Percentiles rank a stretch among this genome's conserved stretches.
Conservation (phyloP, 208 protist species). For the Porcisia hertigi region DNA sequence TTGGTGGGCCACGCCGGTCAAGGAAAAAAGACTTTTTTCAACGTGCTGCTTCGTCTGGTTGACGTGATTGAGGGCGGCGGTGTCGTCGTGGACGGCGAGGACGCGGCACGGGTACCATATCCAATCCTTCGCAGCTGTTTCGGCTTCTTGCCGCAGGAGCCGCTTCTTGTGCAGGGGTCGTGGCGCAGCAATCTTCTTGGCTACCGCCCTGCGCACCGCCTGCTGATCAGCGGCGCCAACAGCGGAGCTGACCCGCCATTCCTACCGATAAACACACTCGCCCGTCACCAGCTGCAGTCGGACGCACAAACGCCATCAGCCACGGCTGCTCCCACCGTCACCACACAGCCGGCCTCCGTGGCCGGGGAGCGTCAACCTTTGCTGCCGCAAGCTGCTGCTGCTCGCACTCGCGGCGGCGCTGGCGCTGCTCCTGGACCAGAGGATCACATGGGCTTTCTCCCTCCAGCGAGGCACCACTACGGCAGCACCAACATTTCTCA, state of each 20-base stretch:
- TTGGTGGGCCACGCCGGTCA: slow-evolving; percentile 68
- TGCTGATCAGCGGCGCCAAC: slow-evolving; percentile 21
- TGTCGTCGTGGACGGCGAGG: slow-evolving; percentile 91
- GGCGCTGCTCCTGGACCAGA: not conserved
- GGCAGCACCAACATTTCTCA: slow-evolving; percentile 19
- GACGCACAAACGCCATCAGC: not conserved
- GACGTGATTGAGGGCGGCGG: slow-evolving; percentile 73
- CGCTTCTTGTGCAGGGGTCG: slow-evolving; percentile 93
- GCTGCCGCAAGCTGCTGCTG: not conserved
- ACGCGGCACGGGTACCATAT: slow-evolving; percentile 88
- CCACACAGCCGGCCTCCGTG: not conserved
- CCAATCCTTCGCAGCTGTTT: slow-evolving; percentile 90
- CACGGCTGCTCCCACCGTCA: slow-evolving; percentile 1
- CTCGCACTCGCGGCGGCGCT: not conserved
- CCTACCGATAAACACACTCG: not conserved
- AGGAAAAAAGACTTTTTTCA: slow-evolving; percentile 71
- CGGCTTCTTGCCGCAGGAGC: slow-evolving; percentile 97
- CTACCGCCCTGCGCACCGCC: slow-evolving; percentile 31
- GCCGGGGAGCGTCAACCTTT: not conserved
- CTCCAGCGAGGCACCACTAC: slow-evolving; percentile 12
- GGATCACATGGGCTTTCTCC: slow-evolving; percentile 3
- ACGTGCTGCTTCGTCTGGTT: slow-evolving; percentile 67
- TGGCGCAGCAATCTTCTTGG: slow-evolving; percentile 91
- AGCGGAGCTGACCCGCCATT: slow-evolving; percentile 9
- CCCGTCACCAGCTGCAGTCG: slow-evolving; percentile 13